Evolutionary conservation across 208 protist genomes (phyloP).

Genomic region (Phytomonas francai): DNA sequence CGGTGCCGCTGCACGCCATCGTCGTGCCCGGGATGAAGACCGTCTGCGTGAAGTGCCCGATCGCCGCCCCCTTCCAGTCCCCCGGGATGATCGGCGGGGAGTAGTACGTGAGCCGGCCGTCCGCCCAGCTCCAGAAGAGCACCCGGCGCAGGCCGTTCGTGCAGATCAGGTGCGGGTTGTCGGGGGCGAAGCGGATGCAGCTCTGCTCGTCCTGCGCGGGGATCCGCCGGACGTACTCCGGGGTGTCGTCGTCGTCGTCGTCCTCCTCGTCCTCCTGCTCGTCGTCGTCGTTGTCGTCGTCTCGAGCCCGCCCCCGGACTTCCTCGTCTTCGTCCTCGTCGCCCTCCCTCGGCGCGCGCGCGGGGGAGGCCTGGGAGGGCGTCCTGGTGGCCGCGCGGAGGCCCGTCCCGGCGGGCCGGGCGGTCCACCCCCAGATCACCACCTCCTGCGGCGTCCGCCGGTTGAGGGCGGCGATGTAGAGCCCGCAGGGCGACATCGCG

Average conservation of each 20-base stretch:
- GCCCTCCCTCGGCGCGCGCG: too few relatives aligned
- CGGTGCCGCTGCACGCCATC: conserved; percentile 85
- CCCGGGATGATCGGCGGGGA: conserved; percentile 68
- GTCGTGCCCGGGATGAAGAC: conserved; percentile 80
- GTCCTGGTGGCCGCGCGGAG: too few relatives aligned
- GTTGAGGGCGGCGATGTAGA: conserved; percentile 88
- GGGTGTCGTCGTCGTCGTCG: conserved; percentile 19
- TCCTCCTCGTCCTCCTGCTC: conserved; percentile 9
- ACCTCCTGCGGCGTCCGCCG: conserved; percentile 75
- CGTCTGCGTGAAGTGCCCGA: conserved; percentile 88
- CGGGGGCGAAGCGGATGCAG: conserved; percentile 70
- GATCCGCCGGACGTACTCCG: conserved; percentile 64
- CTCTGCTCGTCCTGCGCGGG: conserved; percentile 82
- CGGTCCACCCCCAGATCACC: conserved; percentile 90
- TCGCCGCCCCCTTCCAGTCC: conserved; percentile 68
- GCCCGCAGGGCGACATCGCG: conserved; percentile 83
- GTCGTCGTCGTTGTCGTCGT: conserved; percentile 15
- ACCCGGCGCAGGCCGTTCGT: conserved; percentile 86
- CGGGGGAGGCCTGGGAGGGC: too few relatives aligned
- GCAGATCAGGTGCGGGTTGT: conserved; percentile 73
- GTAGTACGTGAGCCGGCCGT: conserved; percentile 82
- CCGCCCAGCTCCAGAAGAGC: conserved; percentile 88
- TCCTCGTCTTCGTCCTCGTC: too few relatives aligned
- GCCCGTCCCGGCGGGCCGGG: background rate
- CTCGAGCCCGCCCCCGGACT: conserved; percentile 14